Percentiles rank a stretch among this genome's conserved stretches.
Conservation (phyloP, 192 early-diverging fungal species). For the Paraglomus occultum region DNA sequence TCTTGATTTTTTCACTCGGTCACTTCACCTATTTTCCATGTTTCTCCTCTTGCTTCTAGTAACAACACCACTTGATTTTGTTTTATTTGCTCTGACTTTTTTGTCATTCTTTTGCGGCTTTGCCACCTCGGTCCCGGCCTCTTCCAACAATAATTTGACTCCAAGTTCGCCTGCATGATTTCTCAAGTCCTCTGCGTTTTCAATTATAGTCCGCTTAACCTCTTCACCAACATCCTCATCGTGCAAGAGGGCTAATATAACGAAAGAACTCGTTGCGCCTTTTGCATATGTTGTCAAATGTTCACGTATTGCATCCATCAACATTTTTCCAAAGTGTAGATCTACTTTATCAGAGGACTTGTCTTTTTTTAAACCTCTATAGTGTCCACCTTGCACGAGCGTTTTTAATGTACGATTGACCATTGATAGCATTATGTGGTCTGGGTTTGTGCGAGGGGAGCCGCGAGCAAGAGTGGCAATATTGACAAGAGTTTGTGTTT, state of each 20-base stretch:
- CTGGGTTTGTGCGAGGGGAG: conserved; percentile 34
- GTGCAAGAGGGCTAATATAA: conserved; percentile 42
- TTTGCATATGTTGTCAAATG: conserved; percentile 35
- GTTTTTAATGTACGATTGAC: conserved; percentile 54
- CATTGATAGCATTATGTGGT: conserved; percentile 46
- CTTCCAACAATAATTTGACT: too few species aligned
- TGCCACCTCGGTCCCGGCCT: too few species aligned
- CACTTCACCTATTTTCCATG: too few species aligned
- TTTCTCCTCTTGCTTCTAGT: too few species aligned
- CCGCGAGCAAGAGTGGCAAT: conserved; percentile 39
- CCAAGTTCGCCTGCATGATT: too few species aligned
- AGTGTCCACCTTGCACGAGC: conserved; percentile 39
- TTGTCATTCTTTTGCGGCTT: too few species aligned
- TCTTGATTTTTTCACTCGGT: too few species aligned
- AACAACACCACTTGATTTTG: too few species aligned
- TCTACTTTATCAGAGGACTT: conserved; percentile 26
- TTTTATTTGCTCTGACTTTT: too few species aligned
- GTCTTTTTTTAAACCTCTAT: neutral
- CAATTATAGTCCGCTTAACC: conserved; percentile 31
- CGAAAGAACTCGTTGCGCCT: conserved; percentile 34
- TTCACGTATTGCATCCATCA: conserved; percentile 36
- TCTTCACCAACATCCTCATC: conserved; percentile 39
- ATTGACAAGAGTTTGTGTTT: conserved; percentile 39
- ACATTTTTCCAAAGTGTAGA: conserved; percentile 38
- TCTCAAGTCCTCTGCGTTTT: too few species aligned